Conservation (phyloP, 176 grass and related monocot species). For the Triticum timopheevii region DNA sequence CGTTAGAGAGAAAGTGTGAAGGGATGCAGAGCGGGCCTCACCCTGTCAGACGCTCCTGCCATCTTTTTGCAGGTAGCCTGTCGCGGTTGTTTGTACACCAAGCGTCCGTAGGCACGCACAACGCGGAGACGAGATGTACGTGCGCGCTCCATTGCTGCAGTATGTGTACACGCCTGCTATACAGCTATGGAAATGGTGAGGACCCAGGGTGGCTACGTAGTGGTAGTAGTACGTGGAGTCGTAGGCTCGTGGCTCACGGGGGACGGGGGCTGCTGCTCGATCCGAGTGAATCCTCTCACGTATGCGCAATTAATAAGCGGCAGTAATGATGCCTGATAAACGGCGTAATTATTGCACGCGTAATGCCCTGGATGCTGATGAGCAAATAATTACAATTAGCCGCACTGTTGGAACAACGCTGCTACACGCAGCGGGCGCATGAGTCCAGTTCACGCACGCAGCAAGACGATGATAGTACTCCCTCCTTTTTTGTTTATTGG, state of each 20-base stretch:
- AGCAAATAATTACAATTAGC: slow-evolving; percentile 1
- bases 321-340: background rate
- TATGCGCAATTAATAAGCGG: background rate
- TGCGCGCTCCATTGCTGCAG: background rate
- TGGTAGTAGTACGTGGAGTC: too few species aligned
- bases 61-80: background rate
- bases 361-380: background rate
- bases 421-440: too few species aligned
- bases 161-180: background rate
- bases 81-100: slow-evolving; percentile 25
- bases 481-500: too few species aligned
- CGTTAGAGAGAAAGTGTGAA: background rate
- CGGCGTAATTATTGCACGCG: background rate
- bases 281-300: background rate
- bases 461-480: too few species aligned
- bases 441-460: too few species aligned
- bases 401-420: background rate
- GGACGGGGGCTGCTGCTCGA: too few species aligned
- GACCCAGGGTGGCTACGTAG: too few species aligned
- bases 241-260: background rate
- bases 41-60: slow-evolving; percentile 24
- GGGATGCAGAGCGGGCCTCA: background rate
- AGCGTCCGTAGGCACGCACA: background rate
- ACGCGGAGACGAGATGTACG: background rate
- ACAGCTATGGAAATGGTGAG: too few species aligned